Evolutionary conservation across 352 stramenopile genomes (phyloP), one percentile per base, ranked within the genome.

Genomic region (Phytophthora cajani): DNA sequence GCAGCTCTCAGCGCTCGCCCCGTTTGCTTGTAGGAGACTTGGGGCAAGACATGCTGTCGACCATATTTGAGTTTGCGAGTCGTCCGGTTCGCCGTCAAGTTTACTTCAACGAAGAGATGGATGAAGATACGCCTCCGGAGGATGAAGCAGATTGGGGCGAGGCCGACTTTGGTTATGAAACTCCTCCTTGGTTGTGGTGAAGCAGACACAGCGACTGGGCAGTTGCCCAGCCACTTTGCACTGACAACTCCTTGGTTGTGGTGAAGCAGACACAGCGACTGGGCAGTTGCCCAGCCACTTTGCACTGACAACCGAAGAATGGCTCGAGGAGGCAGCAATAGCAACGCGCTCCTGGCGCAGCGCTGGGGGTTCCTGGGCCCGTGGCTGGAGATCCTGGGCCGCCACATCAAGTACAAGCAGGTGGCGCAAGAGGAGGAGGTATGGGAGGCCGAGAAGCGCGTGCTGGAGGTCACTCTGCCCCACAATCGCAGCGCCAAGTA

Each of bases 361-460:
- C 30, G 10, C 23, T 36, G 47, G 47, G 47, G 10, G 10, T 54
- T 54, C 12, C 16, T 55, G 23, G 12, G 10, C 9, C 49, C 49
- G 49, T 55, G 49, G 49, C 10, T 55, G 49, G 21, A 55, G 21
- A 30, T 30, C 25, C 25, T 30, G 4, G 25, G 25, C 25, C 25
- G 49, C 19, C 49, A 32, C 19, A n/a, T 55, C 49, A 55, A 55
- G 21, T 55, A 55, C 49, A 32, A 55, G 49, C 49, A 32, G 12
- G 21, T 55, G 19, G 21, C 49, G 8, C 9, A 1, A 2, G 19
- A 27, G 9, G 49, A 55, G 21, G 49, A 55, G 21, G 49, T 55
- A 7, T 55, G 49, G 49, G 49, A 55, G 10, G 49, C 49, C 19
- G 49, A 55, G 49, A 55, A 38, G 49, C 49, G 49, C 49, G 49